Evolutionary conservation across 1,139 yeast genomes (phyloP).

Genomic region (Suhomyces bribrorum): DNA sequence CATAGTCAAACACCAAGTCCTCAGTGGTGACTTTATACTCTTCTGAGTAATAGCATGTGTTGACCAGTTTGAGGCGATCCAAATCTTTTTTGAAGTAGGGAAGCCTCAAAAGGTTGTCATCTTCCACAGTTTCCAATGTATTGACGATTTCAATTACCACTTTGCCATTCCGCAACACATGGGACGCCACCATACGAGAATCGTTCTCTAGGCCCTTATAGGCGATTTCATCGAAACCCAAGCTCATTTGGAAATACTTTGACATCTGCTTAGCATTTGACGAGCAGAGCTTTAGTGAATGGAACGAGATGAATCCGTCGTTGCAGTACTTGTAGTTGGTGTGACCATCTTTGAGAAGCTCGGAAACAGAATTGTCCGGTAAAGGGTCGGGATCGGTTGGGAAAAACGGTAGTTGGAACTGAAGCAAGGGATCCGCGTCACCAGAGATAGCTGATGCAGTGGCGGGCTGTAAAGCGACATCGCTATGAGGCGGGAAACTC

Average conservation of each 20-base stretch:
- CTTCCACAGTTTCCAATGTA: slow-evolving; percentile 26
- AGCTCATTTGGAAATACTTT: slow-evolving; percentile 48
- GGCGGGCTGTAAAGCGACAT: too few relatives aligned
- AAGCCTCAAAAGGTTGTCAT: slow-evolving; percentile 17
- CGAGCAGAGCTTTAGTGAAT: slow-evolving; percentile 45
- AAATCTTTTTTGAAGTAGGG: slow-evolving; percentile 20
- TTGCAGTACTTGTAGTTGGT: slow-evolving; percentile 21
- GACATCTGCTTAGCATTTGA: slow-evolving; percentile 72
- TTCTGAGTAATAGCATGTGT: slow-evolving; percentile 9
- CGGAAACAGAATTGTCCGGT: slow-evolving; percentile 18
- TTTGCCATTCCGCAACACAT: slow-evolving; percentile 62
- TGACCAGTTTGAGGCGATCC: neutral
- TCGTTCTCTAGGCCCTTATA: slow-evolving; percentile 70
- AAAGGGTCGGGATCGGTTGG: slow-evolving; percentile 23
- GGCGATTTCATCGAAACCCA: slow-evolving; percentile 69
- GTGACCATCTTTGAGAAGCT: slow-evolving; percentile 28
- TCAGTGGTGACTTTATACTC: slow-evolving; percentile 20
- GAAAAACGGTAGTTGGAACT: slow-evolving; percentile 25
- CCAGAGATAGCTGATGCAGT: too few relatives aligned
- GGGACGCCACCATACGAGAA: slow-evolving; percentile 54
- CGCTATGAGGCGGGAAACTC: too few relatives aligned
- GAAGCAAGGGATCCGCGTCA: too few relatives aligned
- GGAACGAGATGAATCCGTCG: slow-evolving; percentile 39
- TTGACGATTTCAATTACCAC: slow-evolving; percentile 51
- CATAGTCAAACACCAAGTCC: slow-evolving; percentile 22